Percentiles rank a stretch among this genome's conserved stretches.
Evolutionary conservation across 441 rosid genomes (phyloP).

Genomic region (Gossypium gossypioides): DNA sequence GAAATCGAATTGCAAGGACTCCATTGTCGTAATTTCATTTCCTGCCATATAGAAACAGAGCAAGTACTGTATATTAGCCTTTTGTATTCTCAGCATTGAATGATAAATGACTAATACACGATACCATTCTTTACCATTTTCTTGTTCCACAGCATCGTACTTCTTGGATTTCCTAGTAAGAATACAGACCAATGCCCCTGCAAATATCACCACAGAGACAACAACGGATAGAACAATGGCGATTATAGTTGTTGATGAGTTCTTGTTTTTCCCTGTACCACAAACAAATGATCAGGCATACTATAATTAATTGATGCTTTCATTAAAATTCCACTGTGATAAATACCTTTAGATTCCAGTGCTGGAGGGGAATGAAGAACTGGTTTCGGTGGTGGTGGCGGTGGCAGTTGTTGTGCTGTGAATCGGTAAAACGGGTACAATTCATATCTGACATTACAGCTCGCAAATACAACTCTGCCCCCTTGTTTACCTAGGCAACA

Average conservation of each 20-base stretch:
- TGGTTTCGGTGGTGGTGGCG: not conserved
- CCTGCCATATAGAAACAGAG: not conserved
- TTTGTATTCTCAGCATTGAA: not conserved
- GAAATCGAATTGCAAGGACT: constrained; percentile 23
- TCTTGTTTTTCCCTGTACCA: constrained; percentile 18
- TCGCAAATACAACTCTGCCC: constrained; percentile 25
- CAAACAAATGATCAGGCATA: constrained; percentile 16
- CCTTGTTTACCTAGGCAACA: constrained; percentile 26
- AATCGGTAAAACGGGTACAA: constrained; percentile 17
- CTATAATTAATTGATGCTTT: not conserved
- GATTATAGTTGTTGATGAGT: not conserved
- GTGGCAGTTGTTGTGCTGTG: not conserved
- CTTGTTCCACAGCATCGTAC: not conserved
- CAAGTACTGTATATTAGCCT: not conserved
- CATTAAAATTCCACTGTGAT: not conserved
- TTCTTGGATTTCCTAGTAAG: not conserved
- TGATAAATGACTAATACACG: not conserved
- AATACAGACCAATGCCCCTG: not conserved
- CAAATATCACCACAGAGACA: not conserved
- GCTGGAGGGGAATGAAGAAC: constrained; percentile 7
- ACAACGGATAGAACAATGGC: constrained; percentile 18
- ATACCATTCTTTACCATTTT: not conserved
- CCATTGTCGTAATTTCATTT: not conserved
- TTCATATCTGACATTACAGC: constrained; percentile 37
- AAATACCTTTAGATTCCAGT: not conserved